A percentile compares a stretch with the other conserved stretches of the same genome.
phyloP scores from a whole-genome alignment of 1,284 basidiomycete species.

The Puccinia horiana region DNA sequence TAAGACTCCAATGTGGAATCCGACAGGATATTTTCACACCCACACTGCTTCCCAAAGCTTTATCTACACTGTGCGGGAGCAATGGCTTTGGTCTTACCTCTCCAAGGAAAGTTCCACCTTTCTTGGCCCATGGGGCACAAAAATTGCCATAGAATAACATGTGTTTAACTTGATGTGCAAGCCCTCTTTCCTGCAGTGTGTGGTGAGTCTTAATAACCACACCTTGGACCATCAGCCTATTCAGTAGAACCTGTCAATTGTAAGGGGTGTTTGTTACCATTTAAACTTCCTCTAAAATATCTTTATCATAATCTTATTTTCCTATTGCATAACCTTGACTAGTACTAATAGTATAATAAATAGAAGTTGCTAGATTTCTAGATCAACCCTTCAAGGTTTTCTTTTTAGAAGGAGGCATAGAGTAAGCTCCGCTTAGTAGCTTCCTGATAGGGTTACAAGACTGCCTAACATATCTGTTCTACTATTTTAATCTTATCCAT shows the following conservation, averaged over 20 bases:
- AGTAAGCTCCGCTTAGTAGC: too few species aligned
- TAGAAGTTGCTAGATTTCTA: too few species aligned
- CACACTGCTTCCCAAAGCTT: background rate
- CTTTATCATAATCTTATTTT: too few species aligned
- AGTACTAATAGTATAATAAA: too few species aligned
- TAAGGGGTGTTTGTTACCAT: background rate
- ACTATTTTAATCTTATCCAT: too few species aligned
- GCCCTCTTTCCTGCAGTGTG: background rate
- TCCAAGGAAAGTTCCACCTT: constrained; percentile 12
- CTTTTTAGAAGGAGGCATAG: too few species aligned
- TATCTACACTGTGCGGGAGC: background rate
- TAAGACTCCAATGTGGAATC: background rate
- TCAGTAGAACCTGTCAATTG: background rate
- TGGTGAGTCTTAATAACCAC: constrained; percentile 13
- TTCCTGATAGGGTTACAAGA: too few species aligned
- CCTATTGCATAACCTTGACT: too few species aligned
- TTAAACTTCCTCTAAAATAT: too few species aligned
- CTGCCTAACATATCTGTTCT: too few species aligned
- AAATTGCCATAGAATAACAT: constrained; percentile 1
- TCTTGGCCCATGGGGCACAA: background rate
- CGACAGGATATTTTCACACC: background rate
- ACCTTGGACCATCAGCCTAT: constrained; percentile 35
- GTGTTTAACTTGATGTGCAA: constrained; percentile 3
- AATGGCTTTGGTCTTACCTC: background rate
- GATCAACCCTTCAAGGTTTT: too few species aligned